These are phyloP conservation scores for Nitzschia inconspicua DNA, from an alignment of 108 stramenopile genomes.

Conservation along the genomic window DNA sequence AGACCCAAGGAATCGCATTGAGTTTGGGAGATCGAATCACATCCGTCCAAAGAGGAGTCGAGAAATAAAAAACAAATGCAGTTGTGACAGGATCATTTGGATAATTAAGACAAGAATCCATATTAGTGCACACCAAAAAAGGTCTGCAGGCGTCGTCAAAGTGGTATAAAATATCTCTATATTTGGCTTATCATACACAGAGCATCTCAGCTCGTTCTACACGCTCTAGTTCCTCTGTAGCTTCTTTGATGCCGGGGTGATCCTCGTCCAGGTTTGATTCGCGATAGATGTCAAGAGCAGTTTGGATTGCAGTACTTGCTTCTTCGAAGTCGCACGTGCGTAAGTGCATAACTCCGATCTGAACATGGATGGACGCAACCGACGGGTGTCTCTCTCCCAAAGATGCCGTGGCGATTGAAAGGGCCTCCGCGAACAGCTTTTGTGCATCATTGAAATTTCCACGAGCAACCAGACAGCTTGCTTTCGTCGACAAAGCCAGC, in stretches of 20 bases:
- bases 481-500: slow-evolving; percentile 32
- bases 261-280: slow-evolving; percentile 42
- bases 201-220: slow-evolving; percentile 55
- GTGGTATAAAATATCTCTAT: not conserved
- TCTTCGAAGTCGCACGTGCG: slow-evolving; percentile 64
- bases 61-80: not conserved
- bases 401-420: slow-evolving; percentile 20
- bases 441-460: slow-evolving; percentile 25
- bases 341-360: slow-evolving; percentile 52
- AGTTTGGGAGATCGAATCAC: slow-evolving; percentile 99
- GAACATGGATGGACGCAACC: slow-evolving; percentile 39
- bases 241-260: slow-evolving; percentile 39
- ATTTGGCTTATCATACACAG: slow-evolving; percentile 36
- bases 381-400: slow-evolving; percentile 30
- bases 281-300: slow-evolving; percentile 56
- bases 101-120: not conserved
- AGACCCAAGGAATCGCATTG: slow-evolving; percentile 99
- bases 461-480: slow-evolving; percentile 30
- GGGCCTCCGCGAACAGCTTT: slow-evolving; percentile 30
- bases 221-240: slow-evolving; percentile 33
- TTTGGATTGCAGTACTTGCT: slow-evolving; percentile 40
- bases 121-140: not conserved
- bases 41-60: slow-evolving; percentile 81
- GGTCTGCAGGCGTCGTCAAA: not conserved
- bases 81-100: not conserved